phyloP scores from a whole-genome alignment of 352 stramenopile species.

The Phytophthora cactorum region DNA sequence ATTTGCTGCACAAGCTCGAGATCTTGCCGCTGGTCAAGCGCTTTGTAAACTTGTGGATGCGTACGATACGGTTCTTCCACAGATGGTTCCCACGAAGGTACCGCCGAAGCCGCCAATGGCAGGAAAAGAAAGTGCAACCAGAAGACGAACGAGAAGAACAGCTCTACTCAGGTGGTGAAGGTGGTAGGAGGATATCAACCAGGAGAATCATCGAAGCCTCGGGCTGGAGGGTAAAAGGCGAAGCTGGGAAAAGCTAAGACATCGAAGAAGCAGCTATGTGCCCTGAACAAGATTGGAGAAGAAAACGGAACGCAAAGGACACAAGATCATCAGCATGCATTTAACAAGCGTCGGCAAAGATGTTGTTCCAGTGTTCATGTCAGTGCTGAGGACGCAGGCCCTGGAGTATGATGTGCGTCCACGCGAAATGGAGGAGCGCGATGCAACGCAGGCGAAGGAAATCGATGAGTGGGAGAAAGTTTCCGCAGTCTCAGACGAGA shows the following conservation, averaged over 20 bases:
- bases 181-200: not conserved
- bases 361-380: slow-evolving; percentile 56
- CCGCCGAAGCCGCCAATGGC: slow-evolving; percentile 3
- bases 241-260: slow-evolving; percentile 10
- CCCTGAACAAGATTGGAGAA: slow-evolving; percentile 13
- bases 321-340: slow-evolving; percentile 7
- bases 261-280: slow-evolving; percentile 16
- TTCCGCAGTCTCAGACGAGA: slow-evolving; percentile 36
- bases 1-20: too few species aligned
- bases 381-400: slow-evolving; percentile 39
- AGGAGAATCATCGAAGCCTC: not conserved
- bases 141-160: not conserved
- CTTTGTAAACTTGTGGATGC: too few species aligned
- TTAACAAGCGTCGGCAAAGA: slow-evolving; percentile 33
- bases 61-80: not conserved
- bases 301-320: slow-evolving; percentile 23
- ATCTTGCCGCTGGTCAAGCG: not conserved
- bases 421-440: slow-evolving; percentile 52
- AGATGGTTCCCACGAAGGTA: slow-evolving; percentile 1
- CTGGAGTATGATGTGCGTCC: slow-evolving; percentile 57
- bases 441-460: slow-evolving; percentile 30
- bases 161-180: slow-evolving; percentile 1
- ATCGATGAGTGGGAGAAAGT: slow-evolving; percentile 48
- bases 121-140: not conserved
- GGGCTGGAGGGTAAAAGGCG: not conserved